Conservation (phyloP, 2,329 filamentous ascomycete species). For the Fusarium temperatum region DNA sequence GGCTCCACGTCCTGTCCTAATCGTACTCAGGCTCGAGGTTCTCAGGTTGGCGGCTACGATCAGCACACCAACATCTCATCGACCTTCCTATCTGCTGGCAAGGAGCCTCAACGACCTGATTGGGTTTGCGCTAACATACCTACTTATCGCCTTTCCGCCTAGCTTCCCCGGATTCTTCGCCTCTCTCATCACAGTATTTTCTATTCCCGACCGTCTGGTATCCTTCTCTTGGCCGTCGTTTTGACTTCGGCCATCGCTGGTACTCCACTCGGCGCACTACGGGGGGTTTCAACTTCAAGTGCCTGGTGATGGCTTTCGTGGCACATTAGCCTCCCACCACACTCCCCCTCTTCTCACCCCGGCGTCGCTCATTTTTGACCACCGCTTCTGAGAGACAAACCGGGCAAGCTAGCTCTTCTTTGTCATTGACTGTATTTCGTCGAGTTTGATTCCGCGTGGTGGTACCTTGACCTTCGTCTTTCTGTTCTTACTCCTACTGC, state of each 20-base stretch:
- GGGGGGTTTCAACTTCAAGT: slow-evolving; percentile 40
- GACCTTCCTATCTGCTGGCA: slow-evolving; percentile 18
- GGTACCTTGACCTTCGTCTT: slow-evolving; percentile 49
- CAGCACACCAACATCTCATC: slow-evolving; percentile 38
- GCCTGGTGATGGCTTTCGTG: slow-evolving; percentile 48
- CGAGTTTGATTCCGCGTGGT: slow-evolving; percentile 49
- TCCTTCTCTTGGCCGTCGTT: slow-evolving; percentile 33
- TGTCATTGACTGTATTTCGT: slow-evolving; percentile 48
- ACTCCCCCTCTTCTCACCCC: slow-evolving; percentile 46
- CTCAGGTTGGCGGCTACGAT: slow-evolving; percentile 25
- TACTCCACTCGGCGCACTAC: slow-evolving; percentile 43
- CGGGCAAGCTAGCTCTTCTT: slow-evolving; percentile 43
- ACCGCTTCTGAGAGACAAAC: slow-evolving; percentile 41
- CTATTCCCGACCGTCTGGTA: slow-evolving; percentile 36
- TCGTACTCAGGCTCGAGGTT: slow-evolving; percentile 26
- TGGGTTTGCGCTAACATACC: slow-evolving; percentile 26
- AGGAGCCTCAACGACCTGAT: slow-evolving; percentile 28
- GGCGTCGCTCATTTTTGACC: slow-evolving; percentile 44
- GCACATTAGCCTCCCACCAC: slow-evolving; percentile 48
- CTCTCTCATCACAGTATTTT: slow-evolving; percentile 33
- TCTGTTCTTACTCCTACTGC: slow-evolving; percentile 34
- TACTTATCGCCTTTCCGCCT: slow-evolving; percentile 42
- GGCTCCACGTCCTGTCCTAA: slow-evolving; percentile 29
- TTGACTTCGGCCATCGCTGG: slow-evolving; percentile 37
- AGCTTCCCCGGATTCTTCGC: slow-evolving; percentile 35